Conservation (phyloP, 352 stramenopile species). For the Phytophthora sojae region DNA sequence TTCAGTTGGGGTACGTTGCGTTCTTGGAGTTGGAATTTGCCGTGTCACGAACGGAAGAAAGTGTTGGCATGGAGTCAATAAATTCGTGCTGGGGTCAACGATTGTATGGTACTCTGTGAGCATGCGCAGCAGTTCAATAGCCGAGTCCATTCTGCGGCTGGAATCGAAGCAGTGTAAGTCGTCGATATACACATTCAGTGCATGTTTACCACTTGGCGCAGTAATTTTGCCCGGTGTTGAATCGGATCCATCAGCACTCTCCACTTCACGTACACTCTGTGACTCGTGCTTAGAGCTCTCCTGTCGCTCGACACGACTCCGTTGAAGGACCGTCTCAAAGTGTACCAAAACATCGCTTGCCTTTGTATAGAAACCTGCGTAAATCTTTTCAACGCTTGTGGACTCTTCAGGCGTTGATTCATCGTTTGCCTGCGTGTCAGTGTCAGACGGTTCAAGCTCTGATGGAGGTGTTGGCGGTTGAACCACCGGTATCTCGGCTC, state of each 20-base stretch:
- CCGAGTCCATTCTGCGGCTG: constrained; percentile 33
- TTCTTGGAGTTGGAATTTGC: constrained; percentile 14
- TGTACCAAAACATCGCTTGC: constrained; percentile 27
- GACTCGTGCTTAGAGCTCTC: not conserved
- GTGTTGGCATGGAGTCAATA: constrained; percentile 34
- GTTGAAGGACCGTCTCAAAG: constrained; percentile 30
- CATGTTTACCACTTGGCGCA: constrained; percentile 1
- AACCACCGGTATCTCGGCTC: not conserved
- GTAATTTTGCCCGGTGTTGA: not conserved
- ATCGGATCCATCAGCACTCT: not conserved
- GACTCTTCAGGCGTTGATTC: constrained; percentile 1
- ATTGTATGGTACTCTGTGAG: constrained; percentile 50
- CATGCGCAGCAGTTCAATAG: constrained; percentile 58
- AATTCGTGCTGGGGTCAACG: constrained; percentile 46
- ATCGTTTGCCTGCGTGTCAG: not conserved
- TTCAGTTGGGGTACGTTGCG: not conserved
- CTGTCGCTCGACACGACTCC: constrained; percentile 20
- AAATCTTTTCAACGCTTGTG: constrained; percentile 9
- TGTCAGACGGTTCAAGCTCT: not conserved
- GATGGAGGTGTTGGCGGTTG: not conserved
- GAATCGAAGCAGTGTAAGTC: constrained; percentile 58
- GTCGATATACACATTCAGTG: constrained; percentile 63
- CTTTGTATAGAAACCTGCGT: constrained; percentile 27
- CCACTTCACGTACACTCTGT: not conserved
- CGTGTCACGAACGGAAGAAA: constrained; percentile 44